Evolutionary conservation across 1,284 basidiomycete species (phyloP), one percentile per base, ranked within the genome.

Genomic region (Ceratobasidium theobromae): DNA sequence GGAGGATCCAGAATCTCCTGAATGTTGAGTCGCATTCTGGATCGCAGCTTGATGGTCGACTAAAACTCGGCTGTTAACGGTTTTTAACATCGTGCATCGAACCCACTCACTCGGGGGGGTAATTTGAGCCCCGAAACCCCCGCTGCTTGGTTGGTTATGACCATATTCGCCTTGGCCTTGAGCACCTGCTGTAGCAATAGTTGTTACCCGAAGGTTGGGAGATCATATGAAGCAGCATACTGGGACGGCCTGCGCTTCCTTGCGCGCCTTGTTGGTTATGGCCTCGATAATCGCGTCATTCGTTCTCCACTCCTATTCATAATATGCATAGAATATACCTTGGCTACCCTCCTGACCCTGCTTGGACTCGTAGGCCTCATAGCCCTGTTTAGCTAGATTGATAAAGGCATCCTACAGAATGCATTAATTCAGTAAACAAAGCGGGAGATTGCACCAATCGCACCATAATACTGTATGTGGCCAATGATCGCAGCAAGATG

Each of bases 371-470:
- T 87, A 85, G 71, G 84, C 78, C 43, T 80, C 72, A 70, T 77
- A 75, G 71, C 86, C 84, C 74, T 89, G 73, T 76, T 89, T 86
- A 12, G 87, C 88, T 70, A 91, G 73, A 69, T 82, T 83, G 40
- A 89, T 79, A 69, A 90, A 81, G 66, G 73, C 79, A 66, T 89
- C 86, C 88, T 88, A 54, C 28, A 23, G 21, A 35, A n/a, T 41
- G 30, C 18, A n/a, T 14, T 45, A 21, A 6, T 45, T n/a, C 6
- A 9, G 43, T 6, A 6, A n/a, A 9, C 6, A 43, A 25, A 30
- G 23, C n/a, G 6, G 27, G 16, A 33, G n/a, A 40, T n/a, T 40
- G 9, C 16, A 30, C 35, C 4, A 21, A 40, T 43, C 40, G 12
- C 25, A 55, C 53, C 53, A 55, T 55, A n/a, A 9, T 40, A 23